A percentile compares a stretch with the other conserved stretches of the same genome.
phyloP scores from a whole-genome alignment of 768 basidiomycete species.

The Flagelloscypha sp. region DNA sequence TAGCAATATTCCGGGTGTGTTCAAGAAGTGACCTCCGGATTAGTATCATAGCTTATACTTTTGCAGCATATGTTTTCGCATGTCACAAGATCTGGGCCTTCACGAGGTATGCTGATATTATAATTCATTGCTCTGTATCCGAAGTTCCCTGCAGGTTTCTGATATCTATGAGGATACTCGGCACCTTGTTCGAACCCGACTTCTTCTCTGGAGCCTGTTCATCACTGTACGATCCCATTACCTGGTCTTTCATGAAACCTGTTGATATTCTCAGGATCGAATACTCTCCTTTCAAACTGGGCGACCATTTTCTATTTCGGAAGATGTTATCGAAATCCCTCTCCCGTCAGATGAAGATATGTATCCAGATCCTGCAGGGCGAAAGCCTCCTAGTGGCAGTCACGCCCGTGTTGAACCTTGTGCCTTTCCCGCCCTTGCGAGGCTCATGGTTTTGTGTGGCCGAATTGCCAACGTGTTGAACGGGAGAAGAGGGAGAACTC shows the following conservation, averaged over 20 bases:
- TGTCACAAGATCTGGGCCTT: constrained; percentile 9
- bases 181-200: constrained; percentile 5
- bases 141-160: constrained; percentile 1
- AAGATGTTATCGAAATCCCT: constrained; percentile 10
- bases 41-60: neutral
- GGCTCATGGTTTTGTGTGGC: constrained; percentile 9
- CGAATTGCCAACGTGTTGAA: constrained; percentile 9
- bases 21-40: no score
- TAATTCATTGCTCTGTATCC: neutral
- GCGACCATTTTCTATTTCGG: constrained; percentile 5
- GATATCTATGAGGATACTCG: constrained; percentile 9
- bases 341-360: constrained; percentile 9
- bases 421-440: constrained; percentile 5
- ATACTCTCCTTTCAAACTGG: constrained; percentile 9
- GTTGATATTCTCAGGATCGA: constrained; percentile 1
- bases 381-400: neutral
- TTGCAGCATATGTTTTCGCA: constrained; percentile 7
- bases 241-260: neutral
- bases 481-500: constrained; percentile 3
- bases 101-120: constrained; percentile 1
- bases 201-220: constrained; percentile 10
- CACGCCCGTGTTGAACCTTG: neutral
- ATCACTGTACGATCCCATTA: constrained; percentile 2
- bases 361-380: constrained; percentile 7
- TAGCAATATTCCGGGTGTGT: constrained; percentile 5